Conservation (phyloP, 768 basidiomycete genomes). For the Naganishia vaughanmartiniae region DNA sequence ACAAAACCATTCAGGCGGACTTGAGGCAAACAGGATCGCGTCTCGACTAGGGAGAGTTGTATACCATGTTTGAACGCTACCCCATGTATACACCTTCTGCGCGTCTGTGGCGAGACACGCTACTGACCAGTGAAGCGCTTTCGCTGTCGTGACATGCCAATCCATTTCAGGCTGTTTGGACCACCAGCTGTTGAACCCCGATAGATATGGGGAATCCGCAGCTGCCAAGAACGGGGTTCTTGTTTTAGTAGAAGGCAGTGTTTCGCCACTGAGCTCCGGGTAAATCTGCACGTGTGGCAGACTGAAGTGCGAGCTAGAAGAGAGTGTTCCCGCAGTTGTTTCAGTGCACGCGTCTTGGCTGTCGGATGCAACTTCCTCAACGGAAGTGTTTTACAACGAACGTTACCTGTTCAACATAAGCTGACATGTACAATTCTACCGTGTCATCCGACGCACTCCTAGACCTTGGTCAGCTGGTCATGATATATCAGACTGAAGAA, state of each 20-base stretch:
- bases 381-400: too few relatives aligned
- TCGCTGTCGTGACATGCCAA: too few relatives aligned
- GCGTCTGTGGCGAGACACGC: background rate
- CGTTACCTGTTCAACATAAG: too few relatives aligned
- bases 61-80: background rate
- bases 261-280: background rate
- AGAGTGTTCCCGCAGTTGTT: background rate
- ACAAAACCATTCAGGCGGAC: conserved; percentile 21
- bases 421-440: background rate
- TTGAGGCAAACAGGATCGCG: conserved; percentile 20
- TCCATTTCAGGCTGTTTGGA: too few relatives aligned
- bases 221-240: conserved; percentile 4
- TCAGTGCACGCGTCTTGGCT: too few relatives aligned
- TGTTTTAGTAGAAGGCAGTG: background rate
- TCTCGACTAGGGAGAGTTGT: conserved; percentile 1
- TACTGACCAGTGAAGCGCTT: too few relatives aligned
- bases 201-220: background rate
- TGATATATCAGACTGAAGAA: background rate
- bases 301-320: background rate
- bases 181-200: too few relatives aligned
- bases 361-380: background rate
- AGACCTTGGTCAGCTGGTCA: background rate
- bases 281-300: background rate
- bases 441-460: background rate
- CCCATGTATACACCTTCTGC: background rate